Evolutionary conservation across 2,329 filamentous ascomycete genomes (phyloP).

Genomic region (Aspergillaceae sp.): DNA sequence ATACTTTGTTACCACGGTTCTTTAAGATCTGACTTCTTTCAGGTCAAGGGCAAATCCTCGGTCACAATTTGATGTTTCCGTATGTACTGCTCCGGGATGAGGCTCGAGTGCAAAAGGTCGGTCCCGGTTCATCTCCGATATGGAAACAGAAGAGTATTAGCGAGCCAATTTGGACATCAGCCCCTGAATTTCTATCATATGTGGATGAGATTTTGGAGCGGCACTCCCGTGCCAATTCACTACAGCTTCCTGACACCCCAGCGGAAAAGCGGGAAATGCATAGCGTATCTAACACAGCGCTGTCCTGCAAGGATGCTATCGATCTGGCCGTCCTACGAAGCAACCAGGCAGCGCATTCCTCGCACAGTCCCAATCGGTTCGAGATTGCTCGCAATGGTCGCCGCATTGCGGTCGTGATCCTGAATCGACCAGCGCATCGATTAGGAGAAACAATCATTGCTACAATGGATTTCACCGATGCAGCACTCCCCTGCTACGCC

Average conservation of each 20-base stretch:
- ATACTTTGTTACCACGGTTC: conserved; percentile 4
- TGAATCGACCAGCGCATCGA: conserved; percentile 79
- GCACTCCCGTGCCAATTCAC: conserved; percentile 44
- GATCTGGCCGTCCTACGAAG: conserved; percentile 82
- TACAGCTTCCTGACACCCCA: conserved; percentile 61
- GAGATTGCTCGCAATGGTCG: conserved; percentile 90
- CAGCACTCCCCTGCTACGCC: conserved; percentile 75
- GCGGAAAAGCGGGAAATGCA: conserved; percentile 52
- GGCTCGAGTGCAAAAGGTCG: conserved; percentile 55
- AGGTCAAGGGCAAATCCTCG: conserved; percentile 73
- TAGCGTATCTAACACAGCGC: conserved; percentile 44
- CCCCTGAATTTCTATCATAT: conserved; percentile 64
- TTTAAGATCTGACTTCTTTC: not conserved
- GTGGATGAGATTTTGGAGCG: conserved; percentile 64
- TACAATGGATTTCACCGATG: conserved; percentile 71
- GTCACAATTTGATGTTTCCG: conserved; percentile 88
- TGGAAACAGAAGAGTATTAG: conserved; percentile 32
- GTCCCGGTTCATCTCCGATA: conserved; percentile 26
- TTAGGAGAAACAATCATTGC: conserved; percentile 80
- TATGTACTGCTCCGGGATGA: conserved; percentile 83
- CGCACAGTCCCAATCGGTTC: conserved; percentile 82
- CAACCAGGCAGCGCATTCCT: conserved; percentile 57
- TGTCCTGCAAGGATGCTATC: conserved; percentile 72
- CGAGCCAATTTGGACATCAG: conserved; percentile 37
- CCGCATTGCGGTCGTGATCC: conserved; percentile 80